A percentile compares a stretch with the other conserved stretches of the same genome.
phyloP scores from a whole-genome alignment of 108 stramenopile genomes.

The Cyclotella baltica region DNA sequence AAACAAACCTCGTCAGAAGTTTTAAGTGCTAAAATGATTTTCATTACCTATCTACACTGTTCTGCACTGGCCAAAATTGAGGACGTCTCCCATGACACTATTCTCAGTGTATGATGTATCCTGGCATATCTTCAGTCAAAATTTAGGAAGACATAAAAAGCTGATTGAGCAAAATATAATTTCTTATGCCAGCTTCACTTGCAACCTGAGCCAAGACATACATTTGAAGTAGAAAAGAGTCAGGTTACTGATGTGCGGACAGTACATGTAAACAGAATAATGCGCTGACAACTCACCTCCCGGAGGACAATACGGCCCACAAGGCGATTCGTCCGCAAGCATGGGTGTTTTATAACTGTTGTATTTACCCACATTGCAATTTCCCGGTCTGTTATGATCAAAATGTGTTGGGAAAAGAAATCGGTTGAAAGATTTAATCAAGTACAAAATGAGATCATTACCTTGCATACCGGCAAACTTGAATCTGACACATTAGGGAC shows the following conservation, averaged over 20 bases:
- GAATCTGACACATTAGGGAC: slow-evolving; percentile 18
- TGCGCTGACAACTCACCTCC: neutral
- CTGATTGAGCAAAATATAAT: no score
- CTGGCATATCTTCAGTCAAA: no score
- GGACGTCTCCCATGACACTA: no score
- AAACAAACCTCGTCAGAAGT: no score
- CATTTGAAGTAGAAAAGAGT: neutral
- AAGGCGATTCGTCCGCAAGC: slow-evolving; percentile 18
- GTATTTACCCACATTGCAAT: slow-evolving; percentile 33
- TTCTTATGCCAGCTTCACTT: neutral
- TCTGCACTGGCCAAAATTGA: no score
- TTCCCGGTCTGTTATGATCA: slow-evolving; percentile 3
- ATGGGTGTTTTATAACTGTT: slow-evolving; percentile 15
- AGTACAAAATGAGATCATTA: neutral
- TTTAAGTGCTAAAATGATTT: no score
- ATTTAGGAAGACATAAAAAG: no score
- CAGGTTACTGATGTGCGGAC: neutral
- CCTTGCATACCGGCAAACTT: slow-evolving; percentile 37
- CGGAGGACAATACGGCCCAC: slow-evolving; percentile 21
- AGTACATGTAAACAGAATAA: neutral
- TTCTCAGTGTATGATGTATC: no score
- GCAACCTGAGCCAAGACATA: neutral
- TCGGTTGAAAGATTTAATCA: neutral
- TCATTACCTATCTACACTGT: no score
- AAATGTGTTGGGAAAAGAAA: neutral